Evolutionary conservation across 805 yeast genomes (phyloP), one percentile per base, ranked within the genome.

Genomic region (Ogataea siamensis): DNA sequence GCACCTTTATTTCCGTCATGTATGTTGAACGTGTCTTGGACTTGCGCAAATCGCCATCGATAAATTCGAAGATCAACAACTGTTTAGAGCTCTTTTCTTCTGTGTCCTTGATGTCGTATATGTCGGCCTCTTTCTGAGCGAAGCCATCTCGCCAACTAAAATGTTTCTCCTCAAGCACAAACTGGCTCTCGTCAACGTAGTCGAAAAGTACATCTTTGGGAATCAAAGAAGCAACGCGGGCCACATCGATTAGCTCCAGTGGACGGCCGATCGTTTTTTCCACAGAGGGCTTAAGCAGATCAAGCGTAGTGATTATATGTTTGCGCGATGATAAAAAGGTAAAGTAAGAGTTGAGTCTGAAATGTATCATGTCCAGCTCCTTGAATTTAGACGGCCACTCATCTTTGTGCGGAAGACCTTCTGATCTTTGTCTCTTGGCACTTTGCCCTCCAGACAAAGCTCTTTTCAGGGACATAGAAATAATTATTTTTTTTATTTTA

Each of bases 141-240:
- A 66, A 79, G 3, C 83, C 84, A 32, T 71, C 71, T 41, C 46
- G 52, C 68, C 66, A 60, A 13, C 60, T 60, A 39, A 66, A 59
- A 26, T 70, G 68, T 39, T 67, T 67, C 34, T 73, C 76, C 7
- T 64, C 69, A 28, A 70, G 55, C 11, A 69, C 66, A 23, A 72
- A 62, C 39, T 64, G 89, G 51, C 82, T 81, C 55, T 83, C 87
- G 57, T 89, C 96, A 29, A 83, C 79, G 56, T 85, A 89, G 34
- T 78, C 84, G 51, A 80, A 80, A 2, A 78, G 64, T 9, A 85
- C 74, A 33, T 84, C 91, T 18, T 73, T 65, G 0, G 95, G 95
- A 2, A 85, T 57, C 6, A 88, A 52, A 7, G 65, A 71, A 30
- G 70, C 74, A 21, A 89, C 69, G 40, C 71, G 68, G 1, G 94